Percentiles rank a stretch among this genome's conserved stretches.
Conservation (phyloP, 495 filamentous ascomycete species). For the Neurospora sp. region DNA sequence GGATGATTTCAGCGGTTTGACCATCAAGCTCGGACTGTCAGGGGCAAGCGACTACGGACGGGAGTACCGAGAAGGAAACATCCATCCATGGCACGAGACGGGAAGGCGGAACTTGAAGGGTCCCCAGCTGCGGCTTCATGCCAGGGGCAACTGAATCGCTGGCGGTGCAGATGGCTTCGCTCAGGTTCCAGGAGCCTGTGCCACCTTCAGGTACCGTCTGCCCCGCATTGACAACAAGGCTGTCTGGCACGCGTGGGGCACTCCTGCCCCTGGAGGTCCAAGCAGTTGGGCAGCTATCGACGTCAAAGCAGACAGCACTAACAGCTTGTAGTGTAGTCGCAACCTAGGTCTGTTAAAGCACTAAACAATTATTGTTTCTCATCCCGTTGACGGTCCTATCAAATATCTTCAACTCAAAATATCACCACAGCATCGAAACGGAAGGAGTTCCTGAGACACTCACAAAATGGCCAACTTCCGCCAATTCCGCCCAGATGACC, state of each 20-base stretch:
- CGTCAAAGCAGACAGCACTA: neutral
- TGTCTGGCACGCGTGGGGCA: neutral
- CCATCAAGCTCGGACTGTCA: neutral
- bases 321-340: neutral
- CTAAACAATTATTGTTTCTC: neutral
- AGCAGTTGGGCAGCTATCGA: neutral
- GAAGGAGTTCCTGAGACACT: neutral
- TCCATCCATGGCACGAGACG: neutral
- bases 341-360: neutral
- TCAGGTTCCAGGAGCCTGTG: neutral
- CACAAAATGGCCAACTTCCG: conserved; percentile 37
- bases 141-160: neutral
- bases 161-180: neutral
- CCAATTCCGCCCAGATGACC: conserved; percentile 33
- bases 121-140: neutral
- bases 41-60: neutral
- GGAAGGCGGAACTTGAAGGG: neutral
- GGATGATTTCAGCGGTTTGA: neutral
- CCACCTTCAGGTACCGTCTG: neutral
- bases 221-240: neutral
- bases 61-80: neutral
- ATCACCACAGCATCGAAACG: neutral
- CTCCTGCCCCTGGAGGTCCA: neutral
- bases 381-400: neutral
- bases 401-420: neutral